These are phyloP conservation scores for Pisolithus tinctorius DNA, from an alignment of 768 basidiomycete species.

Conservation along the genomic window DNA sequence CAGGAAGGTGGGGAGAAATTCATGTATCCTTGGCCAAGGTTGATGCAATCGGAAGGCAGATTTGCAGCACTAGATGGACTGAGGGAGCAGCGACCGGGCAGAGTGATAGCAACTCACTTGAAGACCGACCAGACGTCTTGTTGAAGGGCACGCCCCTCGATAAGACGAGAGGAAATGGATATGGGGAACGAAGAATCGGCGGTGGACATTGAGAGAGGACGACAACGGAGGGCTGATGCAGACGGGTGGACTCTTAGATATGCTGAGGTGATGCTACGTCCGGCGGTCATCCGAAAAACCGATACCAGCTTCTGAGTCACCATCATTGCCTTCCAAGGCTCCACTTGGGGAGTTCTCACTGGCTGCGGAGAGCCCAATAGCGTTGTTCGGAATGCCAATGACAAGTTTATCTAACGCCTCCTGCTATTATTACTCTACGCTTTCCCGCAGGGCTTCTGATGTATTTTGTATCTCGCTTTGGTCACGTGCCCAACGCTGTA, in stretches of 20 bases:
- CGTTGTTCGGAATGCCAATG: too few species aligned
- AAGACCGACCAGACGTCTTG: slow-evolving; percentile 90
- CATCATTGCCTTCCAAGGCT: too few species aligned
- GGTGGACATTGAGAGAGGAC: not conserved
- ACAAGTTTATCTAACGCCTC: too few species aligned
- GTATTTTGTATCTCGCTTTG: too few species aligned
- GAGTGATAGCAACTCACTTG: slow-evolving; percentile 43
- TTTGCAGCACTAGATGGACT: slow-evolving; percentile 61
- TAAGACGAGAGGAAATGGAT: slow-evolving; percentile 6
- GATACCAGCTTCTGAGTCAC: not conserved
- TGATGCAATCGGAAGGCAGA: slow-evolving; percentile 87
- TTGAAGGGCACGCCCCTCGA: slow-evolving; percentile 68
- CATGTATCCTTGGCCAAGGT: slow-evolving; percentile 95
- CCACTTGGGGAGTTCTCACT: not conserved
- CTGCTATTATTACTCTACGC: too few species aligned
- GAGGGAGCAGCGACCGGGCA: not conserved
- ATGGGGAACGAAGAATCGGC: not conserved
- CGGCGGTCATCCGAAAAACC: not conserved
- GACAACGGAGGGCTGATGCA: not conserved
- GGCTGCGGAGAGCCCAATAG: too few species aligned
- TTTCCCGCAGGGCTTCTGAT: too few species aligned
- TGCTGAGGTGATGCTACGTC: not conserved
- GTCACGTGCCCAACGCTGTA: too few species aligned
- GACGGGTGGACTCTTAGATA: too few species aligned
- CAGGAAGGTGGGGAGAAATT: slow-evolving; percentile 82